Evolutionary conservation across 257 asterid genomes (phyloP).

Genomic region (Leptodermis oblonga): DNA sequence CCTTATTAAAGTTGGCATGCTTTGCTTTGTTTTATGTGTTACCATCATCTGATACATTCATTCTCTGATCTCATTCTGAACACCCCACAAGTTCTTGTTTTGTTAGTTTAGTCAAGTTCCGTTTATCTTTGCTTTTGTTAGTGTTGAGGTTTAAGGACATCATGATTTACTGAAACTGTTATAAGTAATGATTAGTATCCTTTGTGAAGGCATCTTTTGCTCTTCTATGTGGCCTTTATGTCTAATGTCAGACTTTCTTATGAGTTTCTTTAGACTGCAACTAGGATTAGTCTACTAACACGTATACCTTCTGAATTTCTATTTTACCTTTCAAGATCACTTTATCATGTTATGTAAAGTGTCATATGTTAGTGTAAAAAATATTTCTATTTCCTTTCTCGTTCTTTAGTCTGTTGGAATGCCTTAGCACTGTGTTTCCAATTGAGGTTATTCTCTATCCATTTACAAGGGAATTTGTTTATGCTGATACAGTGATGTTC

Average conservation of each 20-base stretch:
- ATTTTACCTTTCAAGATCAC: neutral
- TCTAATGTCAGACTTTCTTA: neutral
- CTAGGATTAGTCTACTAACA: neutral
- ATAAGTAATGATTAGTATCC: neutral
- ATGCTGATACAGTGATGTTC: neutral
- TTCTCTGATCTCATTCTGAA: no score
- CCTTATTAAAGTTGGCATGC: neutral
- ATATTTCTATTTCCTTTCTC: neutral
- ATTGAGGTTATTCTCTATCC: slow-evolving; percentile 5
- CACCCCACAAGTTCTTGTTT: neutral
- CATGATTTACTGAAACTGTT: slow-evolving; percentile 9
- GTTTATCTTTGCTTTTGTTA: neutral
- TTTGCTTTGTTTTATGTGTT: neutral
- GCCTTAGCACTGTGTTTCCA: neutral
- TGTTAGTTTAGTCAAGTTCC: no score
- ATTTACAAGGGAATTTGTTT: neutral
- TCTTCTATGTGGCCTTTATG: neutral
- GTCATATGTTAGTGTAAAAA: neutral
- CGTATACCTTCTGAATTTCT: neutral
- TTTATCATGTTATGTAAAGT: neutral
- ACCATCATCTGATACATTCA: neutral
- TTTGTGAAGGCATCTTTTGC: neutral
- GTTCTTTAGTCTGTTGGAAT: neutral
- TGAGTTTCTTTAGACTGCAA: neutral
- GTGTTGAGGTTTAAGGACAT: slow-evolving; percentile 4